Base-by-base conservation (phyloP, 2,329 filamentous ascomycete species). In the Aspergillus persii region DNA sequence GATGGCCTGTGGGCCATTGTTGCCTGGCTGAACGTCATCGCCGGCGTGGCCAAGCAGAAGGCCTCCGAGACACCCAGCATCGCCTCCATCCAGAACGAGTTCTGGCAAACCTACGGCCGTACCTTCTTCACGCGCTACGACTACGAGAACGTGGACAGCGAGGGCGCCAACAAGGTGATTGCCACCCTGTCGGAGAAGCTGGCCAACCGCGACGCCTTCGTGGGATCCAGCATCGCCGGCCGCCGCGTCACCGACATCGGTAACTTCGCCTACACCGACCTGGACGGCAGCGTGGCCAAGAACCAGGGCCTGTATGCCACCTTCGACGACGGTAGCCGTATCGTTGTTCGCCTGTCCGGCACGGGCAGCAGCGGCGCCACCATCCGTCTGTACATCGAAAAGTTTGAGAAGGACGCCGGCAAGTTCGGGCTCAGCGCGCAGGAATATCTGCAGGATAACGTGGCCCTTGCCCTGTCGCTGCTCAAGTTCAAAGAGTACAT, bases 71-170 rank as follows among this genome's bases (percentile, higher is more conserved):
- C 89, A 3, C 93, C 94, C 53, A 96, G 91, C 80, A 98, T 99
- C 79, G 90, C 90, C 73, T 89, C 93, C 77, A 97, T 99, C 76
- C 95, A 99, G 81, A 87, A 92, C 71, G 92, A 97, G 75, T 98
- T 99, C 86, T 99, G 95, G 95, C 85, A 86, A 71, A 91, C 87
- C 58, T 99, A 99, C 77, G 95, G 95, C 71, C 92, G 95, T 60
- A 97, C 93, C 33, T 99, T 98, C 84, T 99, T 99, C 85, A 99
- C 95, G 48, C 91, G 95, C 64, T 98, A 98, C 79, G 95, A 99
- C 80, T 99, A 96, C 80, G 95, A 99, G 80, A 86, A 96, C 68
- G 92, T 96, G 66, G 92, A 96, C 80, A 89, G 88, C 50, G 92
- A 94, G 8, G 93, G 91, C 46, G 95, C 95, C 63, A 90, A 90